phyloP scores from a whole-genome alignment of 768 basidiomycete species.

The Mycena rebaudengoi region DNA sequence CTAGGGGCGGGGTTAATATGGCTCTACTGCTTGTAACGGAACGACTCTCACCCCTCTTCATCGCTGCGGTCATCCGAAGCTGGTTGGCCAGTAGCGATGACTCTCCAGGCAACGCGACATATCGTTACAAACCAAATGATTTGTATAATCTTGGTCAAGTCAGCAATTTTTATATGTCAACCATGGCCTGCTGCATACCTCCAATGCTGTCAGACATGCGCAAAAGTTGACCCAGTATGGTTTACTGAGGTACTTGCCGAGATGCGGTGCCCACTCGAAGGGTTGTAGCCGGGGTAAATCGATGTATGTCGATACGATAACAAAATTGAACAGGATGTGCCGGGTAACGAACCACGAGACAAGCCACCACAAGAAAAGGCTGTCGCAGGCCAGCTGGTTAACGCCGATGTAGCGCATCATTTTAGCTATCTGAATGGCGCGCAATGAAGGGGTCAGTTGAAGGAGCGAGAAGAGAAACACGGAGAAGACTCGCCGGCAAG shows the following conservation, averaged over 20 bases:
- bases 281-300: conserved; percentile 60
- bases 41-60: conserved; percentile 65
- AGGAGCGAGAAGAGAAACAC: background rate
- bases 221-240: conserved; percentile 57
- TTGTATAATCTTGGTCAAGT: conserved; percentile 66
- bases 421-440: conserved; percentile 86
- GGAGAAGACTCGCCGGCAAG: conserved; percentile 72
- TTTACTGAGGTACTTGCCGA: conserved; percentile 64
- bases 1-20: background rate
- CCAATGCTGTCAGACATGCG: conserved; percentile 62
- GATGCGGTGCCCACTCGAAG: conserved; percentile 66
- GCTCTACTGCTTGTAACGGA: background rate
- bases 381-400: conserved; percentile 70
- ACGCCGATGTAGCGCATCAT: conserved; percentile 89
- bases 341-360: conserved; percentile 92
- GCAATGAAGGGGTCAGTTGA: background rate
- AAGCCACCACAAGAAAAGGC: conserved; percentile 82
- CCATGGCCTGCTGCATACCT: conserved; percentile 52
- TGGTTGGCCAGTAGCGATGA: conserved; percentile 71
- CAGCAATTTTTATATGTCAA: background rate
- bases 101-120: conserved; percentile 81
- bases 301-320: conserved; percentile 67
- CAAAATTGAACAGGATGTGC: conserved; percentile 80
- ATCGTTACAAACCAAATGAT: conserved; percentile 90
- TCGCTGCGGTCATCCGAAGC: conserved; percentile 91